Base-by-base conservation (phyloP, 805 yeast genomes). In the Hagleromyces aurorensis region DNA sequence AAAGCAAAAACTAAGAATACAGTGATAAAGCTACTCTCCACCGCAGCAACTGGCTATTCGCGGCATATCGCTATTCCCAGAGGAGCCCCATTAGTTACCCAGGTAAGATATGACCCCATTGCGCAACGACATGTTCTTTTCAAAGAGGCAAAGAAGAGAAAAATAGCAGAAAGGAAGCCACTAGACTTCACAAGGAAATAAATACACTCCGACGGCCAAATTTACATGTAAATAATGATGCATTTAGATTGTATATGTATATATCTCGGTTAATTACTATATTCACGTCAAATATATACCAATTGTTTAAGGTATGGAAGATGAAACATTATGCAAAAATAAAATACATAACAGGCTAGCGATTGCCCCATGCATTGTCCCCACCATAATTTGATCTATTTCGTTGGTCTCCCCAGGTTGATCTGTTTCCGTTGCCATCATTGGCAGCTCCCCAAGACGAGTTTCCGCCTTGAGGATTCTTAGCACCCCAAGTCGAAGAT, bases 81-180 rank as follows among this genome's bases (percentile, higher is more conserved):
- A 64, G 75, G 82, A 31, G 75, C 93, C 3, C 82, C 83, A 27
- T 65, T 73, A 34, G 76, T 89, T 39, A 75, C 74, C 27, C 91
- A 85, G 51, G 78, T 87, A 18, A 72, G 91, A 46, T 85, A 85
- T 50, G 96, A 85, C 52, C 94, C 95, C 2, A 48, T 77, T 37
- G 96, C 84, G 7, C 76, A 81, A 59, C 76, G 95, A 57, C 96
- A 86, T 63, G 95, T 91, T 30, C 65, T 89, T 37, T 89, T 91
- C 64, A 75, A 76, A 17, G 98, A 89, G 56, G 72, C 80, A 31
- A 83, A 82, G 57, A 85, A 84, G 67, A 75, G 98, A 58, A 85
- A 81, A 57, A 71, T 78, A 9, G 75, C 75, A 6, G 75, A 69
- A 30, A 54, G 58, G 19, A 64, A 62, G 32, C 69, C 73, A 10